Base-by-base conservation (phyloP, 352 stramenopile species). In the Globisporangium splendens region DNA sequence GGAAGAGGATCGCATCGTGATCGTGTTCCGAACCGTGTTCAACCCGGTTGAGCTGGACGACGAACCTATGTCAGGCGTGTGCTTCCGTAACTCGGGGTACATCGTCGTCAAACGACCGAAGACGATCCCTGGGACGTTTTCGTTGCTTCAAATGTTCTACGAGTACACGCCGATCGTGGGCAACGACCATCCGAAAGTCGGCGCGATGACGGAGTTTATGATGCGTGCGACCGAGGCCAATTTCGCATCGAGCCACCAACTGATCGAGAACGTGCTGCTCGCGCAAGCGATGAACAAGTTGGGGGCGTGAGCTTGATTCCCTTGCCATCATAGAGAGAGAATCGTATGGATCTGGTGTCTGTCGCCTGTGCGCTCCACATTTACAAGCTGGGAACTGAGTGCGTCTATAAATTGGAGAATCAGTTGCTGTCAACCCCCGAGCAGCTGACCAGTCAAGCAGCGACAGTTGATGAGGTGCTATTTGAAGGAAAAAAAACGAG, bases 231-330 rank as follows among this genome's bases (percentile, higher is more conserved):
- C 76, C 51, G 44, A 69, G 46, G 8, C 73, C 42, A 42, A 77
- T 61, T 24, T 70, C 77, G 35, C 41, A 12, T 55, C 54, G 22
- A 62, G 35, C 14, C 46, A 56, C 20, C 72, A 84, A 49, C 78
- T 81, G 69, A 81, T 81, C 35, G 74, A 84, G 62, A 84, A 79
- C 46, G 70, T 79, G 53, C 51, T 83, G 21, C 54, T 82, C n/a
- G 65, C 72, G 49, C 68, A 76, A 46, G 62, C 5, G 39, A 41
- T 31, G 24, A 31, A 31, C 24, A 31, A 31, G 5, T 31, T 31
- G 24, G 24, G 5, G 24, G 24, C 24, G 5, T 31, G 5, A 31
- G 24, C 24, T 6, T 31, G 24, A 31, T 31, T 31, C 5, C 24
- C 24, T 31, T 31, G 24, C 5, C 24, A 5, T 31, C 2, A 31